Evolutionary conservation across 805 yeast species (phyloP).

Genomic region (Ogataea minuta): DNA sequence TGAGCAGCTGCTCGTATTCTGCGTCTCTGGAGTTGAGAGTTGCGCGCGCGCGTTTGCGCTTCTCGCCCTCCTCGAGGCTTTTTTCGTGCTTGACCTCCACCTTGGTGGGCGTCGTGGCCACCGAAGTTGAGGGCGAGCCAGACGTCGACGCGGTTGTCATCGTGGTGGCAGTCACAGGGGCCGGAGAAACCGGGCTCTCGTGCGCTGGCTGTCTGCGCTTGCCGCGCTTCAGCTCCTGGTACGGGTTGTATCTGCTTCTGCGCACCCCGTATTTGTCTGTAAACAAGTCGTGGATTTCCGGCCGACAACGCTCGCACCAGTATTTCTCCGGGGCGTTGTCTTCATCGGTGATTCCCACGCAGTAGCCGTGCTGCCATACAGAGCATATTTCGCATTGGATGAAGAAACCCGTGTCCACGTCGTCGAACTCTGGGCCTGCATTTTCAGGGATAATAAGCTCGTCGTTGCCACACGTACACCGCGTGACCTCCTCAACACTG

Average conservation of each 20-base stretch:
- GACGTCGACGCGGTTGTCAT: constrained; percentile 9
- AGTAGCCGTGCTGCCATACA: constrained; percentile 97
- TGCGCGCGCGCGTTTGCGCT: constrained; percentile 27
- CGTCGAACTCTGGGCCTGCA: constrained; percentile 37
- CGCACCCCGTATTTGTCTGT: constrained; percentile 46
- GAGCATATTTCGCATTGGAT: constrained; percentile 88
- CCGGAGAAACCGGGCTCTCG: constrained; percentile 14
- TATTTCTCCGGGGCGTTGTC: constrained; percentile 86
- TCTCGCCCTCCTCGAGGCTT: constrained; percentile 19
- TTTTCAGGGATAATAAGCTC: constrained; percentile 37
- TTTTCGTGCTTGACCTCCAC: constrained; percentile 15
- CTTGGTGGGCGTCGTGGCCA: constrained; percentile 11
- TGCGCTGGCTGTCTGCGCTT: constrained; percentile 28
- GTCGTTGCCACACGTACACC: constrained; percentile 55
- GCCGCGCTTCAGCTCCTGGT: constrained; percentile 30
- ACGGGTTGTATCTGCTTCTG: constrained; percentile 48
- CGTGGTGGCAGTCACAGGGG: constrained; percentile 11
- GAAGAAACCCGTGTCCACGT: constrained; percentile 55
- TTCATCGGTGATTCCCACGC: constrained; percentile 80
- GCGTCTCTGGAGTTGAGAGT: constrained; percentile 31
- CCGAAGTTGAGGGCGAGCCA: constrained; percentile 9
- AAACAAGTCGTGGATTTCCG: constrained; percentile 68
- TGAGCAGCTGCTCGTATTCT: constrained; percentile 36
- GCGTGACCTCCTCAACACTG: constrained; percentile 44
- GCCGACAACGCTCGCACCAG: constrained; percentile 91